Conservation (phyloP, 129 eudicot genomes). For the Chrysanthemum lavandulifolium region DNA sequence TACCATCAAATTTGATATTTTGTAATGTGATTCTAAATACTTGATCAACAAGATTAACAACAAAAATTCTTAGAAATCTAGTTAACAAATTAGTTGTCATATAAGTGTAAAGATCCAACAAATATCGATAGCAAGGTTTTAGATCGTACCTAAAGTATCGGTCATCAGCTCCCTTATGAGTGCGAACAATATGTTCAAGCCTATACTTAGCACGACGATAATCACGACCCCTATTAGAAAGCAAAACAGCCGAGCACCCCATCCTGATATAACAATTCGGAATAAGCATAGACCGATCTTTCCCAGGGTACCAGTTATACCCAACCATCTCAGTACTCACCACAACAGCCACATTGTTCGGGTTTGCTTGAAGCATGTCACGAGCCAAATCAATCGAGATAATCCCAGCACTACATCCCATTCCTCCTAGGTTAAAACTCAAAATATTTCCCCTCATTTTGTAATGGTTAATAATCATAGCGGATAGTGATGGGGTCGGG, state of each 20-base stretch:
- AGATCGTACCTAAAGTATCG: slow-evolving; percentile 70
- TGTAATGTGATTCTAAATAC: too few relatives aligned
- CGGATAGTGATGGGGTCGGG: slow-evolving; percentile 93
- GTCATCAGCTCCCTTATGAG: slow-evolving; percentile 94
- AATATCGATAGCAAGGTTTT: too few relatives aligned
- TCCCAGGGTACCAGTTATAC: slow-evolving; percentile 91
- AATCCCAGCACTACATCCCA: slow-evolving; percentile 98
- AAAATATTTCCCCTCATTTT: slow-evolving; percentile 96
- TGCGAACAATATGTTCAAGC: slow-evolving; percentile 88
- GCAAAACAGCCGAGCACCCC: slow-evolving; percentile 94
- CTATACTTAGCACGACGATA: slow-evolving; percentile 80
- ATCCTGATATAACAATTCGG: slow-evolving; percentile 92
- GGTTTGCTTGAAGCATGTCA: slow-evolving; percentile 94
- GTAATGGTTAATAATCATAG: slow-evolving; percentile 92
- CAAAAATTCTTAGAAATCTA: too few relatives aligned
- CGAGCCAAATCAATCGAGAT: slow-evolving; percentile 89
- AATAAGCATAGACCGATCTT: slow-evolving; percentile 87
- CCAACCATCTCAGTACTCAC: slow-evolving; percentile 97
- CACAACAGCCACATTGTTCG: slow-evolving; percentile 83
- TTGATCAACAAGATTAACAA: too few relatives aligned
- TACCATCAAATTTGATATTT: too few relatives aligned
- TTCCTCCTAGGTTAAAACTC: slow-evolving; percentile 92
- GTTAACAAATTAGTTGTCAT: too few relatives aligned
- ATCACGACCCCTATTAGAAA: slow-evolving; percentile 87
- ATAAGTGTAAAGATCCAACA: too few relatives aligned